Base-by-base conservation (phyloP, 129 eudicot species). In the Calendula officinalis region DNA sequence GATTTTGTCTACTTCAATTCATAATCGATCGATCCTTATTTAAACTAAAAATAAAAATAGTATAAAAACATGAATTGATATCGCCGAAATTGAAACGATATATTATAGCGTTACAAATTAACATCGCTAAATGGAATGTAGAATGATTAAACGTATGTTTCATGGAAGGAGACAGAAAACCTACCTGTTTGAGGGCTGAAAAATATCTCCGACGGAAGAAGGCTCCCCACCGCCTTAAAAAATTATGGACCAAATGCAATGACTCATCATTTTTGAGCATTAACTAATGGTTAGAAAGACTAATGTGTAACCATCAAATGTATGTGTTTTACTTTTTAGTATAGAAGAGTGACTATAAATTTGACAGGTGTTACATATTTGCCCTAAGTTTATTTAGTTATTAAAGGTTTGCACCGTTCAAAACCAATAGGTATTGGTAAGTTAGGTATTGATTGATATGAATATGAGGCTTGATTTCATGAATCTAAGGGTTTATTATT, bases 81-180 rank as follows among this genome's bases (percentile, higher is more conserved):
- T 22, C 30, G 2, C 30, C 30, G 30, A 22, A 22, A 2, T 2
- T 22, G 30, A 22, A 22, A 22, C 30, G 30, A 22, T 22, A 22
- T 22, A 22, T 22, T 1, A 22, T 0, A 22, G 30, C 30, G 30
- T 22, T 22, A 2, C 30, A 2, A 22, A 22, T 22, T 22, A 22
- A 22, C 30, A 22, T 22, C 30, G 30, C 30, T 1, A 22, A 22
- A 22, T 22, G 30, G 30, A 22, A 22, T n/a, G 2, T 22, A 22
- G 30, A 22, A 22, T 22, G 30, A 22, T 22, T 22, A 22, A 62
- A 7, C 17, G 55, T 45, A 13, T 67, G 72, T 53, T 67, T 53
- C 62, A 40, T 53, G 2, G 42, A 27, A 53, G 62, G 62, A 53
- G 71, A 67, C 71, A 67, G 62, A 52, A 52, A 53, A 53, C 60